Base-by-base conservation (phyloP, 148 eudicot species). In the Linanthus parryae region DNA sequence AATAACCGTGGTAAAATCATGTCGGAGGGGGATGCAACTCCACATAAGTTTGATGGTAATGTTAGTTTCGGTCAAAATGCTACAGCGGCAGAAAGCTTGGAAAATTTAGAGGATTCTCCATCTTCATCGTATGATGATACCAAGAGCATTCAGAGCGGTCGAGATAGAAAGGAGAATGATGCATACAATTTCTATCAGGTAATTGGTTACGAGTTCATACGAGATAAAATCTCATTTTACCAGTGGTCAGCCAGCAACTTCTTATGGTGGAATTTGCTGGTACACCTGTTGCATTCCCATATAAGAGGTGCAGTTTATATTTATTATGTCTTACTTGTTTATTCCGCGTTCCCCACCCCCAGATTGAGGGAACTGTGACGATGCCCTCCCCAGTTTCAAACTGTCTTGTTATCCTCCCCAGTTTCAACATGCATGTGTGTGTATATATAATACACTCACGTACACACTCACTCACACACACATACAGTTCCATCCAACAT, bases 161-260 rank as follows among this genome's bases (percentile, higher is more conserved):
- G 59, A 13, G 61, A 53, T 66, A 62, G 59, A 26, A 77, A 75
- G 66, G 90, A 77, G 33, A 80, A 50, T 27, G 80, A 74, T 63
- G 68, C 81, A 12, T 92, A 84, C 74, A 70, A 64, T 68, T 84
- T 92, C 63, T 92, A 92, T 63, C 99, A 92, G 99, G 99, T 92
- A 54, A 58, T 39, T 52, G 22, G 28, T 20, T 14, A 16, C 15
- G 52, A 22, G 4, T 7, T 19, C 34, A 2, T n/a, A n/a, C n/a
- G n/a, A n/a, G n/a, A n/a, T n/a, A n/a, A n/a, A n/a, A n/a, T n/a
- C n/a, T n/a, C n/a, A n/a, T n/a, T n/a, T n/a, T n/a, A n/a, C n/a
- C n/a, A n/a, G n/a, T n/a, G n/a, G n/a, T n/a, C n/a, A n/a, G n/a
- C n/a, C n/a, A n/a, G n/a, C n/a, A n/a, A n/a, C n/a, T n/a, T n/a